phyloP scores from a whole-genome alignment of 306 rosid species.

The Mucuna pruriens region DNA sequence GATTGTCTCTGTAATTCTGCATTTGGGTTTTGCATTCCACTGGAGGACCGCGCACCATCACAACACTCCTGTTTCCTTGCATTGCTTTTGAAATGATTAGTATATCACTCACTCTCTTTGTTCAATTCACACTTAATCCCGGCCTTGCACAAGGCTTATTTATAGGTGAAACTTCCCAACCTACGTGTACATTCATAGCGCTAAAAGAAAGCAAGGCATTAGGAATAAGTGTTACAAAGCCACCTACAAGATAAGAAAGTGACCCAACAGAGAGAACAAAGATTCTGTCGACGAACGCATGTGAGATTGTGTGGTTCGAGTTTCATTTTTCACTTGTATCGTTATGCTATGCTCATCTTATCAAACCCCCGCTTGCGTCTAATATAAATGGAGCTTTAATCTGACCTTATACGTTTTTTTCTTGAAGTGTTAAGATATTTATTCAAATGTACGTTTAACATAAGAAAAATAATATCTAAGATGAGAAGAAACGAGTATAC shows the following conservation, averaged over 20 bases:
- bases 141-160: background rate
- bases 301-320: too few species aligned
- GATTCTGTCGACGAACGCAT: too few species aligned
- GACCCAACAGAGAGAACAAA: background rate
- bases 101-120: background rate
- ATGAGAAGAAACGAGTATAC: too few species aligned
- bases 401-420: too few species aligned
- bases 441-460: too few species aligned
- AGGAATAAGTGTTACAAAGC: background rate
- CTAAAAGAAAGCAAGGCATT: background rate
- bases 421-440: too few species aligned
- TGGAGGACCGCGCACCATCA: background rate
- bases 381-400: too few species aligned
- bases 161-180: background rate
- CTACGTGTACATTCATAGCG: background rate
- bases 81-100: background rate
- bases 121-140: background rate
- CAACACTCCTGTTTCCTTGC: background rate
- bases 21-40: background rate
- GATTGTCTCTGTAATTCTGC: background rate
- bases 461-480: too few species aligned
- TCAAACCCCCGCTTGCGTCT: too few species aligned
- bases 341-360: too few species aligned
- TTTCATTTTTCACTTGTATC: too few species aligned
- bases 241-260: background rate